phyloP scores from a whole-genome alignment of 2,329 filamentous ascomycete species.

The Cercospora canescens region DNA sequence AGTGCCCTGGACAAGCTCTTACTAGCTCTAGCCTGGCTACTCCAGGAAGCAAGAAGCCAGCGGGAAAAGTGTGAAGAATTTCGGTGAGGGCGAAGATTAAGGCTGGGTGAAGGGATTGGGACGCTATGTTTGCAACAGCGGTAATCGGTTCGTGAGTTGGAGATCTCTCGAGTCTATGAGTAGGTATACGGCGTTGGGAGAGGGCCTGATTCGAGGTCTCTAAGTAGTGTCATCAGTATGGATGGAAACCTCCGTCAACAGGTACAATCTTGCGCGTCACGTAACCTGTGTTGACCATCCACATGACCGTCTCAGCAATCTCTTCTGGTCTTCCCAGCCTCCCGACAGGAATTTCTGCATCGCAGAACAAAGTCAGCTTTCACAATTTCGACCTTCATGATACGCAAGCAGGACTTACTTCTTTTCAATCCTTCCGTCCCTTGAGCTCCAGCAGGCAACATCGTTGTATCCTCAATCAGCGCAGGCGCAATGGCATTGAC shows the following conservation, averaged over 20 bases:
- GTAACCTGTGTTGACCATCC: slow-evolving; percentile 50
- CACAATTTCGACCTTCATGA: no score
- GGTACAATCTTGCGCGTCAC: slow-evolving; percentile 49
- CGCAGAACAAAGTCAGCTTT: not conserved
- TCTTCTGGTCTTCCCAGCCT: slow-evolving; percentile 48
- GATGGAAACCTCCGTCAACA: slow-evolving; percentile 44
- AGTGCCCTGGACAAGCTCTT: no score
- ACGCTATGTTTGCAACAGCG: no score
- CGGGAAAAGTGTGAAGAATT: no score
- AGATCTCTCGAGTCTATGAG: no score
- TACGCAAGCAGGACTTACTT: slow-evolving; percentile 31
- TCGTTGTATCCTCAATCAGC: slow-evolving; percentile 44
- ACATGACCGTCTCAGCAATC: slow-evolving; percentile 49
- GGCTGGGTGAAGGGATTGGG: no score
- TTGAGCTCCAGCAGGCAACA: slow-evolving; percentile 43
- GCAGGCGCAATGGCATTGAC: slow-evolving; percentile 53
- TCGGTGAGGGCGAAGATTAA: no score
- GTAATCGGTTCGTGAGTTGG: no score
- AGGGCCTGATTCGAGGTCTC: not conserved
- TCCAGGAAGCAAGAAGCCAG: no score
- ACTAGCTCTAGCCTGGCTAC: no score
- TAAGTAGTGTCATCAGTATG: slow-evolving; percentile 17
- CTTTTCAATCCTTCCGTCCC: slow-evolving; percentile 32
- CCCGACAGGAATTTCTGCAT: slow-evolving; percentile 45
- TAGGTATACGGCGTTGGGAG: not conserved